Evolutionary conservation across 2,329 filamentous ascomycete species (phyloP).

Genomic region (Coniosporium tulheliwenetii): DNA sequence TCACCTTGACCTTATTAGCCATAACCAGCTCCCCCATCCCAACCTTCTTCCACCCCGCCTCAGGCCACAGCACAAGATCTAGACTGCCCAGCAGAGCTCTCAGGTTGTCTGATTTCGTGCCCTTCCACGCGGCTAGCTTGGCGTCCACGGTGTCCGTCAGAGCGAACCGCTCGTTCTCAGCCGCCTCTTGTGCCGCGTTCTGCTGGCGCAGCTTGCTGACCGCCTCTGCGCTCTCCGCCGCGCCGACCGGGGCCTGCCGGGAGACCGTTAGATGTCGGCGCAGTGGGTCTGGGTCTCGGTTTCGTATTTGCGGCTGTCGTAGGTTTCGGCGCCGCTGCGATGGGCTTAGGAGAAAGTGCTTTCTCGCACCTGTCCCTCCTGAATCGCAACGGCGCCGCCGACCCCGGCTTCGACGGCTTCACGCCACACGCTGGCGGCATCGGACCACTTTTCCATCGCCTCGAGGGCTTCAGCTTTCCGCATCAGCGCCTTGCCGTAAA

Average conservation of each 20-base stretch:
- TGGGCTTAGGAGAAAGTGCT: conserved; percentile 33
- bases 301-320: conserved; percentile 32
- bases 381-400: conserved; percentile 69
- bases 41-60: conserved; percentile 91
- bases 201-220: conserved; percentile 70
- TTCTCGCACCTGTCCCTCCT: conserved; percentile 83
- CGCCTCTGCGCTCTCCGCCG: conserved; percentile 40
- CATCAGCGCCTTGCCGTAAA: conserved; percentile 84
- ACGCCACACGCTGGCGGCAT: conserved; percentile 70
- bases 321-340: conserved; percentile 1
- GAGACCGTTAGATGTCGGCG: conserved; percentile 20
- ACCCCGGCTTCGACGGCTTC: conserved; percentile 69
- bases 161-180: conserved; percentile 86
- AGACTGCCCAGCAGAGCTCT: conserved; percentile 75
- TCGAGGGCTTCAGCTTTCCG: conserved; percentile 93
- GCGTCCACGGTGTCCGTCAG: conserved; percentile 76
- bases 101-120: conserved; percentile 84
- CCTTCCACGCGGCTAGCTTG: conserved; percentile 64
- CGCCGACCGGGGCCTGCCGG: conserved; percentile 12
- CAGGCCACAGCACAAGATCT: conserved; percentile 80
- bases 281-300: conserved; percentile 31
- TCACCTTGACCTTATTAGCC: conserved; percentile 86
- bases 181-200: conserved; percentile 69
- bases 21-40: conserved; percentile 86
- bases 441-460: conserved; percentile 84